phyloP scores from a whole-genome alignment of 768 basidiomycete genomes.

The Naematelia aurantialba region DNA sequence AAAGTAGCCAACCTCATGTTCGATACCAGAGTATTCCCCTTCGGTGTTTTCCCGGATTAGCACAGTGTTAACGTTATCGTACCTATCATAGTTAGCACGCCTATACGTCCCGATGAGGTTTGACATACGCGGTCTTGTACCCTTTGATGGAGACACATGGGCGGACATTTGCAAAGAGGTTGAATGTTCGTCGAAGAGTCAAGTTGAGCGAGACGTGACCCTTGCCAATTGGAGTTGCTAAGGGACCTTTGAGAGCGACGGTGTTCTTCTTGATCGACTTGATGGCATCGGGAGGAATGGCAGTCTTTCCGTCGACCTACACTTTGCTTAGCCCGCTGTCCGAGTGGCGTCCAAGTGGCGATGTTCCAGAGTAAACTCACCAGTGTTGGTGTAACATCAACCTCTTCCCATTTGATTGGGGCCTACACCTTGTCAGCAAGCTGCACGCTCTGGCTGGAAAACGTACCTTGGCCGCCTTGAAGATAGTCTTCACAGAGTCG shows the following conservation, averaged over 20 bases:
- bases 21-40: constrained; percentile 99
- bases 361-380: constrained; percentile 57
- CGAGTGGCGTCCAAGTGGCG: no score
- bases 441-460: background rate
- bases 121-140: constrained; percentile 73
- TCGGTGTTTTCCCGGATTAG: constrained; percentile 99
- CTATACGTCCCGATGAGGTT: background rate
- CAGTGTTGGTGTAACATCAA: constrained; percentile 87
- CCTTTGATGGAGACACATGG: constrained; percentile 94
- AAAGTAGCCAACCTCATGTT: constrained; percentile 72
- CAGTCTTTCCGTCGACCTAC: constrained; percentile 71
- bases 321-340: no score
- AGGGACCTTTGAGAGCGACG: constrained; percentile 93
- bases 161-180: constrained; percentile 96
- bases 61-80: constrained; percentile 93
- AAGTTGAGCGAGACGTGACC: constrained; percentile 97
- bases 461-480: constrained; percentile 70
- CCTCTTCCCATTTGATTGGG: constrained; percentile 99
- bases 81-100: constrained; percentile 43
- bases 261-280: constrained; percentile 92
- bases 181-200: constrained; percentile 94
- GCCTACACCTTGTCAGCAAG: constrained; percentile 57
- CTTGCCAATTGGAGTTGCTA: constrained; percentile 98
- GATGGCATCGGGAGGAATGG: constrained; percentile 89
- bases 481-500: constrained; percentile 91